Evolutionary conservation across 805 yeast genomes (phyloP).

Genomic region (Blastobotrys americana): DNA sequence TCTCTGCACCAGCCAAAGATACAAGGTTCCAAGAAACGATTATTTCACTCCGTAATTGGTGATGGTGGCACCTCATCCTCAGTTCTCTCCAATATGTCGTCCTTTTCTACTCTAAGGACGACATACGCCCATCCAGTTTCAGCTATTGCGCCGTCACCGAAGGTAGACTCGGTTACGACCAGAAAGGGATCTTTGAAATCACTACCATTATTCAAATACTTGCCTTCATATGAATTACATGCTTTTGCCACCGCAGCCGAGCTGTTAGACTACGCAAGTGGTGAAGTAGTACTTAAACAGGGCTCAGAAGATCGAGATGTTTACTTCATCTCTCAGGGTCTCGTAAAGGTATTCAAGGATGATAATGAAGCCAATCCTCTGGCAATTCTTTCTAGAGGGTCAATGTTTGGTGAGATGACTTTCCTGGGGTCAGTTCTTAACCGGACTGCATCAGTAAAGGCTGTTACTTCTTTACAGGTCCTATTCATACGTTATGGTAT

Average conservation of each 20-base stretch:
- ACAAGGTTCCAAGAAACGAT: neutral
- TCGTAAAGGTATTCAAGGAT: slow-evolving; percentile 54
- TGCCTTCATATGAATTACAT: slow-evolving; percentile 56
- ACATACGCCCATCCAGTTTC: neutral
- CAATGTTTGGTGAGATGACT: slow-evolving; percentile 73
- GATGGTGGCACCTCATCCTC: neutral
- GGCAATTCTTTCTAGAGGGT: slow-evolving; percentile 55
- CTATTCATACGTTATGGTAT: slow-evolving; percentile 52
- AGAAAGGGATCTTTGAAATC: slow-evolving; percentile 20
- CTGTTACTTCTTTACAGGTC: slow-evolving; percentile 53
- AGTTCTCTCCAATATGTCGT: too few relatives aligned
- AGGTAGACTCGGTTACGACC: neutral
- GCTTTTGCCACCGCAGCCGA: slow-evolving; percentile 59
- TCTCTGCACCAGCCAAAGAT: too few relatives aligned
- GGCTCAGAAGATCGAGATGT: slow-evolving; percentile 58
- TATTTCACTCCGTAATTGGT: neutral
- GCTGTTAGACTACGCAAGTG: slow-evolving; percentile 45
- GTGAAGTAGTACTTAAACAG: slow-evolving; percentile 53
- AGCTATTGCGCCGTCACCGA: neutral
- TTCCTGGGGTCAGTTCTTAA: slow-evolving; percentile 40
- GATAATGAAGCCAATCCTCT: slow-evolving; percentile 35
- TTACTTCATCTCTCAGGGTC: slow-evolving; percentile 60
- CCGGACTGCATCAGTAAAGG: slow-evolving; percentile 59
- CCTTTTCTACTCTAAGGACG: neutral
- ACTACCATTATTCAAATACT: slow-evolving; percentile 49